These are phyloP conservation scores for Hordeum pubiflorum DNA, from an alignment of 202 grass and related monocot genomes.

Conservation along the genomic window DNA sequence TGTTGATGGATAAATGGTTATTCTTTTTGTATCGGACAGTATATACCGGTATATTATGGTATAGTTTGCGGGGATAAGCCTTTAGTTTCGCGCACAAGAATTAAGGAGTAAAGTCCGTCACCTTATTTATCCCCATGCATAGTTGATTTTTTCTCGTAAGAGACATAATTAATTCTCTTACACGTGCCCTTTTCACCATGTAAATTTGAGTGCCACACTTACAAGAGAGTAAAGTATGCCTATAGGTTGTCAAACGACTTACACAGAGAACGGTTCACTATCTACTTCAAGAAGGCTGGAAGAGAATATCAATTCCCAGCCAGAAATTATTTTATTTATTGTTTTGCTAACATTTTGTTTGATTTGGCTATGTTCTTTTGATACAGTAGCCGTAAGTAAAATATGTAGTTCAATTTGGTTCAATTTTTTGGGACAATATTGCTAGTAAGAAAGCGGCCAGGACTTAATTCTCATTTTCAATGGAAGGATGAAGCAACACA, in stretches of 20 bases:
- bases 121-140: background rate
- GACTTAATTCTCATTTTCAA: background rate
- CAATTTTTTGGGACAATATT: background rate
- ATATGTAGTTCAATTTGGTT: background rate
- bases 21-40: background rate
- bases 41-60: background rate
- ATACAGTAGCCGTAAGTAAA: background rate
- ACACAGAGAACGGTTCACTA: background rate
- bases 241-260: background rate
- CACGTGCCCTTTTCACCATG: background rate
- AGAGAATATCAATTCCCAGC: background rate
- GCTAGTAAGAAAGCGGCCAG: background rate
- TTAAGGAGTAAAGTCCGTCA: background rate
- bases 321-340: background rate
- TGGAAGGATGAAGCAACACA: background rate
- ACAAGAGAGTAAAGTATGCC: background rate
- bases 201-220: slow-evolving; percentile 1
- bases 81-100: background rate
- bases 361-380: background rate
- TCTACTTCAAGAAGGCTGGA: background rate
- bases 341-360: background rate
- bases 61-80: background rate
- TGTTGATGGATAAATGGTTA: background rate
- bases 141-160: background rate
- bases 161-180: background rate